Conservation (phyloP, 1,284 basidiomycete genomes). For the Wallemia hederae region DNA sequence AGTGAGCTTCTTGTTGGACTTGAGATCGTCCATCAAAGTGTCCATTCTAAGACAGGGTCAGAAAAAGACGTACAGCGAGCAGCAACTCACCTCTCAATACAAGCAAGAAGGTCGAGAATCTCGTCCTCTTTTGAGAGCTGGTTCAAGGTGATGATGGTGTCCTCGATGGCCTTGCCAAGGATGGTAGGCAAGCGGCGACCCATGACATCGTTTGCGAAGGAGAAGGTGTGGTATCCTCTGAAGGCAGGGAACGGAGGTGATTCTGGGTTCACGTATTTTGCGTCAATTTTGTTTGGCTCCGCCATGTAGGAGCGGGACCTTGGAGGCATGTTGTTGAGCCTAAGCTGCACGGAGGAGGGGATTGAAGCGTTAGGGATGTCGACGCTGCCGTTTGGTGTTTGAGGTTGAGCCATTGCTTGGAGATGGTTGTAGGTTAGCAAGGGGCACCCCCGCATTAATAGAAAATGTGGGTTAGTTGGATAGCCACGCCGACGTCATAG, state of each 20-base stretch:
- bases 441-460: no score
- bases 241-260: constrained; percentile 91
- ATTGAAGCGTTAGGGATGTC: background rate
- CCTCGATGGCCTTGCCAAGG: constrained; percentile 82
- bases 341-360: constrained; percentile 25
- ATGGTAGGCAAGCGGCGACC: constrained; percentile 79
- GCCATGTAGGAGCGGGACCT: constrained; percentile 12
- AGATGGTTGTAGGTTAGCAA: no score
- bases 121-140: constrained; percentile 51
- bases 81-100: constrained; percentile 28
- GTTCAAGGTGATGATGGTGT: constrained; percentile 67
- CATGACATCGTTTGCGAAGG: constrained; percentile 47
- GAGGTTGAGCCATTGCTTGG: background rate
- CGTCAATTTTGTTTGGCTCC: constrained; percentile 2
- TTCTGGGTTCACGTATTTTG: constrained; percentile 30
- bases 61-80: background rate
- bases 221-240: constrained; percentile 85
- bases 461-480: no score
- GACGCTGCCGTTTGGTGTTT: background rate
- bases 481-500: no score
- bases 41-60: constrained; percentile 29
- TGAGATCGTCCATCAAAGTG: constrained; percentile 47
- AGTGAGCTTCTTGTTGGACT: constrained; percentile 43
- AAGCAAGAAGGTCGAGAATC: constrained; percentile 56
- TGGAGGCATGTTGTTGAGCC: constrained; percentile 36